Evolutionary conservation across 139 green algal species (phyloP), one percentile per base, ranked within the genome.

Genomic region (Diplosphaera chodatii): DNA sequence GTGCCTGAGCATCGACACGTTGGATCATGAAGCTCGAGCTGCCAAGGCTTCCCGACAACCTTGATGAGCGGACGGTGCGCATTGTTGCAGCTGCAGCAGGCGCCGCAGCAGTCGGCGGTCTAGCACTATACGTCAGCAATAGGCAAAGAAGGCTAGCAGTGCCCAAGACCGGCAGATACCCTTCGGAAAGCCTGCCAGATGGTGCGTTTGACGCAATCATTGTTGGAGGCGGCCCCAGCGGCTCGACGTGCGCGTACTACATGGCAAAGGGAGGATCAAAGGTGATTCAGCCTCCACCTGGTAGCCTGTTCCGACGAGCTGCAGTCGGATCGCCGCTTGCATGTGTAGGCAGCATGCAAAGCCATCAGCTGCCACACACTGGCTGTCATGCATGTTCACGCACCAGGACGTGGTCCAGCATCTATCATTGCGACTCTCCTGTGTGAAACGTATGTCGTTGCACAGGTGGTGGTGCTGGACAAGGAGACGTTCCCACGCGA

Each of bases 401-500:
- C n/a, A n/a, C n/a, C n/a, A n/a, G n/a, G n/a, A n/a, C n/a, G n/a
- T n/a, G n/a, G n/a, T n/a, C n/a, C n/a, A n/a, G n/a, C 29, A 4
- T 3, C 5, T 3, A 66, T 66, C 29, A 32, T 4, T 22, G 16
- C 5, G 29, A 23, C 22, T n/a, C n/a, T n/a, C n/a, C n/a, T n/a
- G n/a, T n/a, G n/a, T n/a, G n/a, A n/a, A n/a, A n/a, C n/a, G n/a
- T n/a, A n/a, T n/a, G n/a, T n/a, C n/a, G n/a, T n/a, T n/a, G n/a
- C 62, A 23, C 28, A 32, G 37, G 91, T 96, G 3, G 89, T 90
- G 0, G 72, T 96, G 28, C 78, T 95, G 30, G 91, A 96, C 64
- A 96, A 97, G 83, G 90, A 93, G 64, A 84, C 73, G 0, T 97
- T 97, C 74, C 91, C 91, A 0, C 80, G 91, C 16, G 88, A 88